These are phyloP conservation scores for Ceratobasidium sp. DNA, from an alignment of 1,284 basidiomycete genomes.

Conservation along the genomic window DNA sequence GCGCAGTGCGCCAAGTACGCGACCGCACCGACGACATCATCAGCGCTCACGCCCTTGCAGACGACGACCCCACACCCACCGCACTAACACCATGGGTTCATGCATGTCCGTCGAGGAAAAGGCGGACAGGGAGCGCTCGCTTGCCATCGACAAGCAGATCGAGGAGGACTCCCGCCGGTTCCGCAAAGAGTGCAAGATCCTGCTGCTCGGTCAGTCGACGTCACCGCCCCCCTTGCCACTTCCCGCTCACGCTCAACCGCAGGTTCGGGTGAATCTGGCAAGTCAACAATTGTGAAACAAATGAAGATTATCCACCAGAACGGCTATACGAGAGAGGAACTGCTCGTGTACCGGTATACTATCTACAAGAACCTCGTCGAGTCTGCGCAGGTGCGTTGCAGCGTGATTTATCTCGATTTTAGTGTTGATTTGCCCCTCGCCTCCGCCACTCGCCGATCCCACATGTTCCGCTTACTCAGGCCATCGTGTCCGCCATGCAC, in stretches of 20 bases:
- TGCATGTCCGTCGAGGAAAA: conserved; percentile 66
- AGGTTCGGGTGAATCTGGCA: conserved; percentile 90
- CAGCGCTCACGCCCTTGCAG: neutral
- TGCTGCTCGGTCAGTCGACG: conserved; percentile 76
- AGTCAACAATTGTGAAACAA: conserved; percentile 97
- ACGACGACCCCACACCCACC: neutral
- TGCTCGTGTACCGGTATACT: conserved; percentile 81
- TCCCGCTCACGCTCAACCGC: conserved; percentile 27
- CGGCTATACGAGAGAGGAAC: conserved; percentile 87
- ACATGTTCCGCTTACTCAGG: conserved; percentile 61
- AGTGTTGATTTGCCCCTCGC: neutral
- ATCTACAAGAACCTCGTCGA: conserved; percentile 84
- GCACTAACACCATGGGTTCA: conserved; percentile 44
- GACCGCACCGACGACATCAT: neutral
- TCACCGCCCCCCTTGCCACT: neutral
- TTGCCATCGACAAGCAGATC: conserved; percentile 77
- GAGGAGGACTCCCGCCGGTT: conserved; percentile 80
- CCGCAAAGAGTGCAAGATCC: conserved; percentile 94
- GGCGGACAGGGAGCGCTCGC: conserved; percentile 73
- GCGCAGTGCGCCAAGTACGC: conserved; percentile 25
- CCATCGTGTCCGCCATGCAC: conserved; percentile 88
- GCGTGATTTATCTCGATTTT: neutral
- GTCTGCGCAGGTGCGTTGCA: conserved; percentile 65
- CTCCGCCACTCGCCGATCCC: neutral
- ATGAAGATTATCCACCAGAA: conserved; percentile 99